These are phyloP conservation scores for Rhinocladiella similis DNA, from an alignment of 2,329 filamentous ascomycete species.

Conservation along the genomic window DNA sequence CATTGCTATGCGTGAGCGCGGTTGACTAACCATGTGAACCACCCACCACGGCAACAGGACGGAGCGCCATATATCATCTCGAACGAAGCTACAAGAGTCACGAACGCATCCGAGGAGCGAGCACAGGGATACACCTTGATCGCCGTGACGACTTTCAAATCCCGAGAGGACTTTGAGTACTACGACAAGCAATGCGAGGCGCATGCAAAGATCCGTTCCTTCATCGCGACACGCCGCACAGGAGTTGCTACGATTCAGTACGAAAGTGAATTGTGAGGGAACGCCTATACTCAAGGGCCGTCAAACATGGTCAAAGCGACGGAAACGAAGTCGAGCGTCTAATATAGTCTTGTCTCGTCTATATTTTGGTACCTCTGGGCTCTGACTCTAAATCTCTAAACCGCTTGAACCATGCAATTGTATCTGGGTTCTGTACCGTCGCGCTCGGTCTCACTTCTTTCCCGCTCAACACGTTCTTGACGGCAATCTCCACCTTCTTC, in stretches of 20 bases:
- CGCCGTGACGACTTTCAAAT: slow-evolving; percentile 64
- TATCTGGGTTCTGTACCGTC: slow-evolving; percentile 43
- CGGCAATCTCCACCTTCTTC: slow-evolving; percentile 48
- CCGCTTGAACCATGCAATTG: slow-evolving; percentile 37
- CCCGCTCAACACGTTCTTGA: slow-evolving; percentile 45
- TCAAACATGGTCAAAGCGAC: no score
- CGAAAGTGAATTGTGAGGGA: slow-evolving; percentile 31
- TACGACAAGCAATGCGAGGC: slow-evolving; percentile 64
- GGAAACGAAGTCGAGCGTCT: no score
- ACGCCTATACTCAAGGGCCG: no score
- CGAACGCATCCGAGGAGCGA: slow-evolving; percentile 54
- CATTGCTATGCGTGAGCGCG: slow-evolving; percentile 5
- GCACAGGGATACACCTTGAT: slow-evolving; percentile 66
- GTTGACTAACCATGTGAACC: not conserved
- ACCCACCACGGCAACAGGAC: slow-evolving; percentile 53
- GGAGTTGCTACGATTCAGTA: slow-evolving; percentile 41
- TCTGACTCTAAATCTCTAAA: slow-evolving; percentile 29
- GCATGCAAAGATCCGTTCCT: slow-evolving; percentile 50
- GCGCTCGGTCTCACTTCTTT: slow-evolving; percentile 38
- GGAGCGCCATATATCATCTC: slow-evolving; percentile 69
- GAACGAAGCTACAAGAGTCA: slow-evolving; percentile 54
- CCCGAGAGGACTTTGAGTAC: slow-evolving; percentile 67
- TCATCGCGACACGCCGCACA: slow-evolving; percentile 35
- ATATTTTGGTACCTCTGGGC: slow-evolving; percentile 6
- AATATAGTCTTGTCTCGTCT: not conserved